Base-by-base conservation (phyloP, 2,329 filamentous ascomycete genomes). In the Fusarium phyllophilum region DNA sequence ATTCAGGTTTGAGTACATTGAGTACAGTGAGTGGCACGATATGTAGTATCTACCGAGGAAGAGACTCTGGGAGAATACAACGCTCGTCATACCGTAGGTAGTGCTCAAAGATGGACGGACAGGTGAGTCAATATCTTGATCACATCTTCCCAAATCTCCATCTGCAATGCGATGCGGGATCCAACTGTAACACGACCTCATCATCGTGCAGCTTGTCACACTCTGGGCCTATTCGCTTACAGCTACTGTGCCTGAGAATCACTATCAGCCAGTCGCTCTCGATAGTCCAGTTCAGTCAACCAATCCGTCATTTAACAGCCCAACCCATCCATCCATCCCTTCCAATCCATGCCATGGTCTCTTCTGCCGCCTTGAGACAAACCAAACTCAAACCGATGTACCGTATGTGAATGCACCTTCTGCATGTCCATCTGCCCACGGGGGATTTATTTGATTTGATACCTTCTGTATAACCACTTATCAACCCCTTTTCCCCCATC, bases 121-220 rank as follows among this genome's bases (percentile, higher is more conserved):
- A 39, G 20, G 22, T 39, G 38, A 39, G 38, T 39, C 38, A 39
- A 39, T 36, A 29, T 39, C 59, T 45, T 73, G 64, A 68, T 73
- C 63, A 69, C 51, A 31, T 66, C 34, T 9, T 29, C 24, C 29
- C 29, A 29, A 33, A 61, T 36, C 67, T 58, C 60, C 66, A 55
- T 59, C 66, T 69, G 59, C 70, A 54, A 51, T 66, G 63, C 59
- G 48, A 65, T 67, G 62, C 65, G 62, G 65, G 62, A 68, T 67
- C 60, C 52, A 49, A 65, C 68, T 73, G 71, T 58, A 73, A 58
- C 63, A 62, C 55, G 65, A 73, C 65, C 62, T 74, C 72, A 75
- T 75, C 72, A 75, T 75, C 72, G 72, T 75, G 72, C 72, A 75
- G 71, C 51, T 70, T 58, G 63, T 74, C 68, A 74, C 71, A 73